A percentile compares a stretch with the other conserved stretches of the same genome.
Evolutionary conservation across 2,329 filamentous ascomycete genomes (phyloP).

Genomic region (Penicillium aurantiogriseum): DNA sequence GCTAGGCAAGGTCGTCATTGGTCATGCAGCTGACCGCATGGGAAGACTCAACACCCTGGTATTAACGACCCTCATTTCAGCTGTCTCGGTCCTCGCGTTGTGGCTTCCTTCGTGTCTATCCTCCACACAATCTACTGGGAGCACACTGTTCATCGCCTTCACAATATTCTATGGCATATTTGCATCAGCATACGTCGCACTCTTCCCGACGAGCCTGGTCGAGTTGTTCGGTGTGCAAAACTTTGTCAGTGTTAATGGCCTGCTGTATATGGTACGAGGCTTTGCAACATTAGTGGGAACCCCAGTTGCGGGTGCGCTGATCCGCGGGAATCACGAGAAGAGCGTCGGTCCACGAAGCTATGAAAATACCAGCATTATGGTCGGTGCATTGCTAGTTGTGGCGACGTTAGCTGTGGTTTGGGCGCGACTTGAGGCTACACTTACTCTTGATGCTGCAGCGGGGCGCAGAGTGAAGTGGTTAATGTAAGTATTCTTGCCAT

Average conservation of each 20-base stretch:
- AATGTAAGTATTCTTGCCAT: conserved; percentile 4
- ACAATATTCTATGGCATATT: conserved; percentile 38
- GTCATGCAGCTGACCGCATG: conserved; percentile 38
- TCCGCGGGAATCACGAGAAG: conserved; percentile 20
- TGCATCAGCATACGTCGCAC: conserved; percentile 39
- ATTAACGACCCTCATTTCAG: conserved; percentile 29
- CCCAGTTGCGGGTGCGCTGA: conserved; percentile 33
- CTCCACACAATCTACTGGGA: conserved; percentile 10
- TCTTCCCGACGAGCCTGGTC: conserved; percentile 42
- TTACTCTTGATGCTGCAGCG: conserved; percentile 9
- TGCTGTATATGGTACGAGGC: conserved; percentile 42
- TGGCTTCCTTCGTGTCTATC: conserved; percentile 26
- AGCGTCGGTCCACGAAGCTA: conserved; percentile 17
- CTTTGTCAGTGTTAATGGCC: conserved; percentile 40
- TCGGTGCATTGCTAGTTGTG: conserved; percentile 23
- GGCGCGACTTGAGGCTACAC: conserved; percentile 27
- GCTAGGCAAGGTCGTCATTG: conserved; percentile 40
- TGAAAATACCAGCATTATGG: conserved; percentile 27
- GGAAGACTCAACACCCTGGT: conserved; percentile 43
- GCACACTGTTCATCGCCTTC: conserved; percentile 31
- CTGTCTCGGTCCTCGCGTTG: conserved; percentile 28
- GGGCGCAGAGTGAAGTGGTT: conserved; percentile 17
- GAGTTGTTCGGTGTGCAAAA: conserved; percentile 43
- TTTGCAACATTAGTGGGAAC: conserved; percentile 41
- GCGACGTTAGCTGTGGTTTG: conserved; percentile 28